Conservation (phyloP, 192 early-diverging fungal species). For the Diversispora epigaea region DNA sequence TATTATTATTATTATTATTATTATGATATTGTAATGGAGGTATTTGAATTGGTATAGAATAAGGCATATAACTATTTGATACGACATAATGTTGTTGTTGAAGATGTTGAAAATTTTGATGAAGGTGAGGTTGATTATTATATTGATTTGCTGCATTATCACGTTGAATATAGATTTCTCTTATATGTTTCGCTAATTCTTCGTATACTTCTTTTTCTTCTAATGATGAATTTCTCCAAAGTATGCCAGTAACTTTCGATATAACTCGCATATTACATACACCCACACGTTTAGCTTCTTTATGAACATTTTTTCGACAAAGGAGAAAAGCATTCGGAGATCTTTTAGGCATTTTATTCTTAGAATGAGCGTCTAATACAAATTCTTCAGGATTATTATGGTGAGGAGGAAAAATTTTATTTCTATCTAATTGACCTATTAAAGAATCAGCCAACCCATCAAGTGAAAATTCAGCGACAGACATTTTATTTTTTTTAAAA, state of each 20-base stretch:
- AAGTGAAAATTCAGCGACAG: not conserved
- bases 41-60: not conserved
- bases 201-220: constrained; percentile 12
- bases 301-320: constrained; percentile 22
- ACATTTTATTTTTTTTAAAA: not conserved
- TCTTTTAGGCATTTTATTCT: not conserved
- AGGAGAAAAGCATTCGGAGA: constrained; percentile 1
- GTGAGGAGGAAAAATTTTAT: not conserved
- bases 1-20: too few species aligned
- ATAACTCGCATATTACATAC: constrained; percentile 4
- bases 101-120: too few species aligned
- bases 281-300: not conserved
- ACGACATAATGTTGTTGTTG: too few species aligned
- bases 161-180: not conserved
- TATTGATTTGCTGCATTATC: not conserved
- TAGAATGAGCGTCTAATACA: not conserved
- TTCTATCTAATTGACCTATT: not conserved
- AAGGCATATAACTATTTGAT: not conserved
- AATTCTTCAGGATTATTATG: not conserved
- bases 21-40: not conserved
- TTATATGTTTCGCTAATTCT: not conserved
- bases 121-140: not conserved
- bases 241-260: not conserved
- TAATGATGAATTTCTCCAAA: not conserved
- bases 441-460: not conserved